phyloP scores from a whole-genome alignment of 2,329 filamentous ascomycete genomes.

The Venturia pyrina region DNA sequence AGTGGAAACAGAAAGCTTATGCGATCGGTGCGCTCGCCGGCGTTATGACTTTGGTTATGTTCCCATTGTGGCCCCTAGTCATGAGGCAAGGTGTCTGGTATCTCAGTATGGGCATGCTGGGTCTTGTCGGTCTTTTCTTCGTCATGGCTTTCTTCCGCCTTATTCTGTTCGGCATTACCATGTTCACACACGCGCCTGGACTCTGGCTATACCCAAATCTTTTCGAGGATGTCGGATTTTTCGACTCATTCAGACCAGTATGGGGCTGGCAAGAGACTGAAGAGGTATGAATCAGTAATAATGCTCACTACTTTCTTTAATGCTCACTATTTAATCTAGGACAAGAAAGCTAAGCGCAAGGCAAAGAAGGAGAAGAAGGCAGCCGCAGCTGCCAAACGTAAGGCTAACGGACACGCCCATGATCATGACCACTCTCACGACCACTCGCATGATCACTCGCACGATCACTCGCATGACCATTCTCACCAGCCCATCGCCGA shows the following conservation, averaged over 20 bases:
- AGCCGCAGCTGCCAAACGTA: constrained; percentile 16
- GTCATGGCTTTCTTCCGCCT: constrained; percentile 94
- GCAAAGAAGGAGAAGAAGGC: constrained; percentile 20
- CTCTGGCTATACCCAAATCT: constrained; percentile 98
- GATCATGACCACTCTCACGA: constrained; percentile 23
- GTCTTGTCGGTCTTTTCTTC: constrained; percentile 87
- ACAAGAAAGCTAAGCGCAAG: constrained; percentile 20
- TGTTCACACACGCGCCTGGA: constrained; percentile 73
- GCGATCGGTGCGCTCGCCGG: constrained; percentile 70
- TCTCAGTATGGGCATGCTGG: constrained; percentile 85
- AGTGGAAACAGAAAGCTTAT: constrained; percentile 89
- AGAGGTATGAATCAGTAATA: constrained; percentile 24
- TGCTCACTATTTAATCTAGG: neutral
- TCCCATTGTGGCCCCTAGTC: constrained; percentile 90
- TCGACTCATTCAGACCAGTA: constrained; percentile 89
- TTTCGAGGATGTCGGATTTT: constrained; percentile 97
- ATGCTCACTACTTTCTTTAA: neutral
- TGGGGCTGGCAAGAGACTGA: constrained; percentile 93
- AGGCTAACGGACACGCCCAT: constrained; percentile 22
- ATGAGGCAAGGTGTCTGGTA: constrained; percentile 95
- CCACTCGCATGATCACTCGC: constrained; percentile 22
- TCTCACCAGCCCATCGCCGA: neutral
- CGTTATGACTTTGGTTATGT: constrained; percentile 85
- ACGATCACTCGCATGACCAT: constrained; percentile 1
- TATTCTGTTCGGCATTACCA: constrained; percentile 87